These are phyloP conservation scores for Stevia rebaudiana DNA, from an alignment of 140 eudicot species.

Conservation along the genomic window DNA sequence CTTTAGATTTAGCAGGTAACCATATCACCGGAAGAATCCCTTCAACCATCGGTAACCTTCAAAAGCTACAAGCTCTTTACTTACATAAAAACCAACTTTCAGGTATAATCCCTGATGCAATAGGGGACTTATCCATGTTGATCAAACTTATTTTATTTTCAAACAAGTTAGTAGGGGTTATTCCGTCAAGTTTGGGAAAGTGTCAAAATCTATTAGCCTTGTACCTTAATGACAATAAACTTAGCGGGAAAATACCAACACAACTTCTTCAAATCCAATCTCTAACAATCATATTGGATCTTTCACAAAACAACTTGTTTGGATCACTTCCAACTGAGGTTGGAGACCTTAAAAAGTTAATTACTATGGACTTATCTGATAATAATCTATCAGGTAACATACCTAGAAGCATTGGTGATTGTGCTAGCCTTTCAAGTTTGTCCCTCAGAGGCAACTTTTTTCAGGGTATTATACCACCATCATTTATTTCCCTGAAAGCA, in stretches of 20 bases:
- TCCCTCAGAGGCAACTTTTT: neutral
- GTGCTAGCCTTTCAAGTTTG: neutral
- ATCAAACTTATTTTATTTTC: neutral
- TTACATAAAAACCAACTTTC: neutral
- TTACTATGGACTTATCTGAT: neutral
- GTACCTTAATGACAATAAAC: neutral
- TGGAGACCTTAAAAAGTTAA: constrained; percentile 5
- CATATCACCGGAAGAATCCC: neutral
- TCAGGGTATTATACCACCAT: constrained; percentile 1
- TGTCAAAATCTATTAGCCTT: neutral
- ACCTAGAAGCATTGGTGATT: constrained; percentile 7
- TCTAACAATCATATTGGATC: neutral
- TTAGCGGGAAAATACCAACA: constrained; percentile 2
- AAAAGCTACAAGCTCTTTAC: neutral
- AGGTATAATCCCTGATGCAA: neutral
- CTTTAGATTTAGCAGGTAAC: neutral
- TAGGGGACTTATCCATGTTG: neutral
- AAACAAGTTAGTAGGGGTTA: constrained; percentile 2
- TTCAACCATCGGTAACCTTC: neutral
- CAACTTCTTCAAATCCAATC: constrained; percentile 4
- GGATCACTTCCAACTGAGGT: neutral
- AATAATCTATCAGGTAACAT: constrained; percentile 9
- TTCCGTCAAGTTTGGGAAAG: constrained; percentile 4
- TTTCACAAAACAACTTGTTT: neutral
- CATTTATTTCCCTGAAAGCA: constrained; percentile 9